These are phyloP conservation scores for Marasmius sp. DNA, from an alignment of 1,284 basidiomycete genomes.

Conservation along the genomic window DNA sequence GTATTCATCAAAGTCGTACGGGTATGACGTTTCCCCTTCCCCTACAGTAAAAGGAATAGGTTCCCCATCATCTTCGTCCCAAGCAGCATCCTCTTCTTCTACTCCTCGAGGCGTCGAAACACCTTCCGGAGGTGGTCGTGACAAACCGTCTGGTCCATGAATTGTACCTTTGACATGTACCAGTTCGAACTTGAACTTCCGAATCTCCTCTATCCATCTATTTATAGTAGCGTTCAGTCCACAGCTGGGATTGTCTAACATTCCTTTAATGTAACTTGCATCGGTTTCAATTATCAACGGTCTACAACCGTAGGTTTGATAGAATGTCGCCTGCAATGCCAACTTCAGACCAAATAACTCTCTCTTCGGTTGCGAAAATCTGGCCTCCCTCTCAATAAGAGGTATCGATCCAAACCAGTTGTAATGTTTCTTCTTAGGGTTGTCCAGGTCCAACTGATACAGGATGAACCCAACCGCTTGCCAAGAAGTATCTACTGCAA, in stretches of 20 bases:
- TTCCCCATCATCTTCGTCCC: not conserved
- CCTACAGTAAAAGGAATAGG: constrained; percentile 11
- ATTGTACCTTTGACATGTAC: constrained; percentile 6
- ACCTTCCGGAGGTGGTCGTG: not conserved
- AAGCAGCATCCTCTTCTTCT: not conserved
- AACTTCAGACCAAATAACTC: constrained; percentile 33
- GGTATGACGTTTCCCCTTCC: constrained; percentile 23
- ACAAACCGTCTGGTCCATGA: not conserved
- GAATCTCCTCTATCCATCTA: constrained; percentile 16
- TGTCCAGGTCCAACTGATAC: constrained; percentile 22
- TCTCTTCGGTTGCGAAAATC: constrained; percentile 35
- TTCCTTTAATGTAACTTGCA: constrained; percentile 28
- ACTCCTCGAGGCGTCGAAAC: not conserved
- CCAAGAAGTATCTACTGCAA: constrained; percentile 32
- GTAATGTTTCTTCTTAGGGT: constrained; percentile 14
- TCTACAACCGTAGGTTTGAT: constrained; percentile 23
- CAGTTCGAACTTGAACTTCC: constrained; percentile 4
- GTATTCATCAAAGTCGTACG: constrained; percentile 16
- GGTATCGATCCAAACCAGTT: constrained; percentile 25
- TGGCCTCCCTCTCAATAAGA: constrained; percentile 25
- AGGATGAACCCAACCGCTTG: constrained; percentile 26
- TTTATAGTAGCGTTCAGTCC: constrained; percentile 20
- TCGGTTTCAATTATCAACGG: constrained; percentile 30
- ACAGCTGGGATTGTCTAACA: constrained; percentile 20
- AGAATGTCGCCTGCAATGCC: constrained; percentile 17